Base-by-base conservation (phyloP, 371 early-diverging fungal species). In the Saksenaea oblongispora region DNA sequence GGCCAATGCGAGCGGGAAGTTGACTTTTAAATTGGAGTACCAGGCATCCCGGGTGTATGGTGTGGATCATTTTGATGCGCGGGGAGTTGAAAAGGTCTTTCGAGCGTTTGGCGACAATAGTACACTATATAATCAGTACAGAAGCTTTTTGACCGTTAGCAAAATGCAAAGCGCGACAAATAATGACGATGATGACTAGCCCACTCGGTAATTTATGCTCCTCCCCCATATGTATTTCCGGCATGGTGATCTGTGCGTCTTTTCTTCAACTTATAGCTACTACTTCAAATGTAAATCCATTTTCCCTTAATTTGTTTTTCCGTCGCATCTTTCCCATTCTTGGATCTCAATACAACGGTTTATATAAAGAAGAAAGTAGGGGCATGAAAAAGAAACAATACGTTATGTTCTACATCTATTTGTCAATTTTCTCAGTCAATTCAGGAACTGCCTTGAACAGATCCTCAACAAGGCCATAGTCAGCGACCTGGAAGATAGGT, bases 401-500 rank as follows among this genome's bases (percentile, higher is more conserved):
- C 13, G 5, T 28, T 9, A 34, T 18, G 17, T 72, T 81, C 83
- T 55, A 35, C 56, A 55, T 55, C 34, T 55, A 55, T 55, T 26
- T 11, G 31, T 18, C 27, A 66, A 93, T 51, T 84, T 97, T 97
- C 80, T 96, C 89, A 51, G 93, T 95, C 67, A 97, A 74, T 80
- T 97, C 97, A 59, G 97, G 96, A 54, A 97, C 86, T 63, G 88
- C 93, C 72, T 89, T 90, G 86, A 98, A 97, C 72, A 98, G 83
- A 74, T 98, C 98, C 26, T 87, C 97, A 58, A 97, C 98, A 31
- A 98, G 86, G 39, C 98, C 97, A 76, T 96, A 96, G 78, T 98
- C 99, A 41, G 98, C 91, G 31, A 98, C 88, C 83, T 96, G 95
- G 92, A 98, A 98, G 62, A 98, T 98, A 58, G 99, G 98, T 34